Percentiles rank a stretch among this genome's conserved stretches.
phyloP scores from a whole-genome alignment of 306 rosid genomes.

The Prunus dulcis region DNA sequence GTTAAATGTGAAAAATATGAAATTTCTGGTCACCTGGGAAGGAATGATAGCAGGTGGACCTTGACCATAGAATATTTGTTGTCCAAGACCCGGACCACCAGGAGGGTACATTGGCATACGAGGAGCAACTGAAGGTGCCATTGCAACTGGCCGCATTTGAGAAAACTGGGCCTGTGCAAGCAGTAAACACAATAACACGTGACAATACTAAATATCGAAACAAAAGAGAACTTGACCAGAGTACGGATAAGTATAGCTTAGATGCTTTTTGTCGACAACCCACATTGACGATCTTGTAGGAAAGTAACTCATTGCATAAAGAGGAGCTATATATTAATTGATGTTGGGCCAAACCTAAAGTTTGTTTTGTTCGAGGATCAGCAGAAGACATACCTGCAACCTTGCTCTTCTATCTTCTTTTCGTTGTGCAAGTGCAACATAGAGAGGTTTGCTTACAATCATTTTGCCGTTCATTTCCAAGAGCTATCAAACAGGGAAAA shows the following conservation, averaged over 20 bases:
- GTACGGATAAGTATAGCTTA: not conserved
- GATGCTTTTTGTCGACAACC: not conserved
- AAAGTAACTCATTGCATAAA: not conserved
- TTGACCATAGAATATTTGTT: constrained; percentile 93
- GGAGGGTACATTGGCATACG: constrained; percentile 98
- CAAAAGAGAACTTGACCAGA: not conserved
- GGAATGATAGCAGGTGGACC: constrained; percentile 97
- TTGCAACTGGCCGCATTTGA: constrained; percentile 87
- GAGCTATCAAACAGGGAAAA: constrained; percentile 44
- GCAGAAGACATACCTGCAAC: constrained; percentile 66
- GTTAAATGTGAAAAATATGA: not conserved
- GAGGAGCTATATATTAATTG: not conserved
- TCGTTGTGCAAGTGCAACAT: constrained; percentile 94
- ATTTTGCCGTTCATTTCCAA: constrained; percentile 93
- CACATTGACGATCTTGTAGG: not conserved
- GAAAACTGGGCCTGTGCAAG: constrained; percentile 84
- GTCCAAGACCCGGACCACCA: constrained; percentile 96
- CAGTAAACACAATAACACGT: constrained; percentile 10
- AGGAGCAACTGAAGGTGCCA: constrained; percentile 85
- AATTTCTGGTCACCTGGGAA: constrained; percentile 64
- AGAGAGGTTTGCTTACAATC: constrained; percentile 87
- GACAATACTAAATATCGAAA: not conserved
- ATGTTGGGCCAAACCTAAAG: not conserved
- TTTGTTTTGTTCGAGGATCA: not conserved
- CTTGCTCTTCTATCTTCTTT: constrained; percentile 99